Evolutionary conservation across 1,284 basidiomycete species (phyloP).

Genomic region (Coniophora puteana): DNA sequence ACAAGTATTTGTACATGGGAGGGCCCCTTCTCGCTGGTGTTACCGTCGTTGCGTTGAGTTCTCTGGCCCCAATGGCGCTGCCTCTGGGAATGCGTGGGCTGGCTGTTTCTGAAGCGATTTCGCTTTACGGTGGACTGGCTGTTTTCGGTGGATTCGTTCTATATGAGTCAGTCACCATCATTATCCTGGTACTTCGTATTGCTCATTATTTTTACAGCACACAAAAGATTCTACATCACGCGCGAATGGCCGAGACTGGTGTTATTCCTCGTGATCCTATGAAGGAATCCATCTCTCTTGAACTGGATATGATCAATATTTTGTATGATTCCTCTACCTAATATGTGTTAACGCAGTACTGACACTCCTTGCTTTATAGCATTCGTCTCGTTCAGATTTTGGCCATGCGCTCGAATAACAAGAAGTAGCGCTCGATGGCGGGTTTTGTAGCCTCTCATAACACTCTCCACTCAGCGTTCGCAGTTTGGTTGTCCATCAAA

Average conservation of each 20-base stretch:
- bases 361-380: constrained; percentile 32
- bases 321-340: constrained; percentile 46
- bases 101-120: constrained; percentile 75
- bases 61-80: constrained; percentile 83
- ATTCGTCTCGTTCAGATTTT: constrained; percentile 83
- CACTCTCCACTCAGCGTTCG: constrained; percentile 3
- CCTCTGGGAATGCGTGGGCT: constrained; percentile 78
- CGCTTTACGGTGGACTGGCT: constrained; percentile 82
- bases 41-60: constrained; percentile 82
- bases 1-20: constrained; percentile 84
- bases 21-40: constrained; percentile 83
- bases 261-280: constrained; percentile 70
- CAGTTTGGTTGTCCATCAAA: neutral
- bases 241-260: constrained; percentile 70
- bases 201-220: constrained; percentile 41
- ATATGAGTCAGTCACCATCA: constrained; percentile 62
- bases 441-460: neutral
- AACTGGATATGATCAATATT: constrained; percentile 88
- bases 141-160: constrained; percentile 87
- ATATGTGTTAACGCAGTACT: neutral
- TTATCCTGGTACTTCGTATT: neutral
- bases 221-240: constrained; percentile 80
- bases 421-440: constrained; percentile 29
- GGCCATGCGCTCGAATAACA: constrained; percentile 56
- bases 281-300: constrained; percentile 74